phyloP scores from a whole-genome alignment of 163 green algal genomes.

The Chlamydomonas reinhardtii region DNA sequence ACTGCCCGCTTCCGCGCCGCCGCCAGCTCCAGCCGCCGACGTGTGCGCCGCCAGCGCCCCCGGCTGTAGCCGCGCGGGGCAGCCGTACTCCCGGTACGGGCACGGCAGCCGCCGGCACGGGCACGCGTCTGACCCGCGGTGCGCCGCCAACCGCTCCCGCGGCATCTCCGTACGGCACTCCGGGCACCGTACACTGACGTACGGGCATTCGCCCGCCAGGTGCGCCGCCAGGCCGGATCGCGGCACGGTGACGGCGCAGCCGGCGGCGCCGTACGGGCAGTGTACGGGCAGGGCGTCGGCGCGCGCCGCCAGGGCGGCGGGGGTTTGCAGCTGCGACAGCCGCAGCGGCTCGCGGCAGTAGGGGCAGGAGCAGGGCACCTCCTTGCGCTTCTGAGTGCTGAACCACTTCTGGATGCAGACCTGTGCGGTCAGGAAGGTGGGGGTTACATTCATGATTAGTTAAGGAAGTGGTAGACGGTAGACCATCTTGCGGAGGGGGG shows the following conservation, averaged over 20 bases:
- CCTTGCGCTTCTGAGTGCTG: constrained; percentile 17
- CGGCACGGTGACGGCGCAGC: neutral
- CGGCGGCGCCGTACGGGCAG: constrained; percentile 14
- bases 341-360: constrained; percentile 40
- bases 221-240: constrained; percentile 5
- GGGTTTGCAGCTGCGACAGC: neutral
- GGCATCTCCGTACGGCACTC: constrained; percentile 5
- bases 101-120: constrained; percentile 14
- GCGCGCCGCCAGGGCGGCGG: neutral
- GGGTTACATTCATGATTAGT: no score
- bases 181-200: neutral
- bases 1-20: no score
- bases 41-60: neutral
- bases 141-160: neutral
- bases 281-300: neutral
- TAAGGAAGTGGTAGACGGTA: no score
- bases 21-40: neutral
- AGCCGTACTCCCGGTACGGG: constrained; percentile 3
- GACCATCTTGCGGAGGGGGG: no score
- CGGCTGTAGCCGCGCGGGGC: neutral
- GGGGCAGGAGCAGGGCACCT: constrained; percentile 28
- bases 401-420: constrained; percentile 24
- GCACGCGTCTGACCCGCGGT: neutral
- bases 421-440: neutral
- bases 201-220: neutral